phyloP scores from a whole-genome alignment of 164 flowering plant genomes.

The Paratinospora sagittata region DNA sequence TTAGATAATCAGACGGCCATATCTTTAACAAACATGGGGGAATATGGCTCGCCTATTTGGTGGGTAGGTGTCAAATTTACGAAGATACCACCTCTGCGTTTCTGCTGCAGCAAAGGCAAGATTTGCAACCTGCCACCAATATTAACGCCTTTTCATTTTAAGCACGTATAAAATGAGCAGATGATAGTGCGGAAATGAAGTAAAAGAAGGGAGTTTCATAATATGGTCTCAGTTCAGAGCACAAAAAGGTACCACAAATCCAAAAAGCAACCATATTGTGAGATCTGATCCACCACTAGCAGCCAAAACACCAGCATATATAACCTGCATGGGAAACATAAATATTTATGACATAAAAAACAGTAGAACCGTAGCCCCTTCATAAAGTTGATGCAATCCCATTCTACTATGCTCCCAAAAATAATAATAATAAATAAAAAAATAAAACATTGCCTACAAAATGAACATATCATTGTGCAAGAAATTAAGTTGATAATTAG shows the following conservation, averaged over 20 bases:
- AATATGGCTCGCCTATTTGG: constrained; percentile 51
- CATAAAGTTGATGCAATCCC: not conserved
- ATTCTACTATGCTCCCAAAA: not conserved
- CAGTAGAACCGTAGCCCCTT: not conserved
- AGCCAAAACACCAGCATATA: constrained; percentile 70
- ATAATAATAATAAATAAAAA: not conserved
- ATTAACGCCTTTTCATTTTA: not conserved
- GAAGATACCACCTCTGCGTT: constrained; percentile 79
- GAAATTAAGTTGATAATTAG: no score
- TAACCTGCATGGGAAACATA: constrained; percentile 43
- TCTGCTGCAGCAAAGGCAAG: constrained; percentile 69
- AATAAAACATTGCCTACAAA: not conserved
- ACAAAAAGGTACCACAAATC: constrained; percentile 58
- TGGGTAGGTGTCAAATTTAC: constrained; percentile 74
- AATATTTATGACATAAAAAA: not conserved
- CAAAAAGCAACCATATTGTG: constrained; percentile 67
- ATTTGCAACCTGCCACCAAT: constrained; percentile 68
- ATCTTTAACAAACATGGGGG: constrained; percentile 50
- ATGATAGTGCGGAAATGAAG: not conserved
- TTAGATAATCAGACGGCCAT: not conserved
- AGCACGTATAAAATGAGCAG: not conserved
- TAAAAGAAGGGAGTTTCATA: not conserved
- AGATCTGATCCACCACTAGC: constrained; percentile 78
- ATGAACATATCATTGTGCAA: not conserved
- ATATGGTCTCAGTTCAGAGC: no score